Conservation (phyloP, 768 basidiomycete genomes). For the Termitomyces sp. region DNA sequence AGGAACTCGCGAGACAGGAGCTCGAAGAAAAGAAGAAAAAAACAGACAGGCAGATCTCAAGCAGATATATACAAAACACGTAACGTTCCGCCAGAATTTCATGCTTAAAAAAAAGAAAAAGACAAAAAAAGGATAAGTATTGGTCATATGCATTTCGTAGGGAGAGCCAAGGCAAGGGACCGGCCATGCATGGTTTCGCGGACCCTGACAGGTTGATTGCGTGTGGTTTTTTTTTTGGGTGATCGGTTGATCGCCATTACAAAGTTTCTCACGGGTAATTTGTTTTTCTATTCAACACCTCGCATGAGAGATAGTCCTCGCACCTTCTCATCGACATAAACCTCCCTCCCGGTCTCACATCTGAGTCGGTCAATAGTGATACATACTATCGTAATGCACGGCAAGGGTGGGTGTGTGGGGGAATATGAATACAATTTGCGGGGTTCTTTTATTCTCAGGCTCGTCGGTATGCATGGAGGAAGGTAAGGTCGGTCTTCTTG, state of each 20-base stretch:
- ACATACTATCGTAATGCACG: background rate
- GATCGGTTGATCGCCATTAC: background rate
- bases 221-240: background rate
- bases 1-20: background rate
- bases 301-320: background rate
- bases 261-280: background rate
- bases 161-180: background rate
- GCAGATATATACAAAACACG: conserved; percentile 1
- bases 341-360: background rate
- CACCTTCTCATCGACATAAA: background rate
- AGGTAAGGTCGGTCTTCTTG: no score
- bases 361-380: background rate
- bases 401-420: background rate
- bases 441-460: background rate
- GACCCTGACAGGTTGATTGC: background rate
- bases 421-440: background rate
- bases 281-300: background rate
- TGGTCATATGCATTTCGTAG: background rate
- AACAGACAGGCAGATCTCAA: background rate
- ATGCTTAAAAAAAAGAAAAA: background rate
- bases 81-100: background rate
- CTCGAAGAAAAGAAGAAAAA: background rate
- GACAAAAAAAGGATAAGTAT: background rate
- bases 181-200: background rate
- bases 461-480: background rate